These are phyloP conservation scores for Apiospora pterosperma DNA, from an alignment of 2,329 filamentous ascomycete species.

Conservation along the genomic window DNA sequence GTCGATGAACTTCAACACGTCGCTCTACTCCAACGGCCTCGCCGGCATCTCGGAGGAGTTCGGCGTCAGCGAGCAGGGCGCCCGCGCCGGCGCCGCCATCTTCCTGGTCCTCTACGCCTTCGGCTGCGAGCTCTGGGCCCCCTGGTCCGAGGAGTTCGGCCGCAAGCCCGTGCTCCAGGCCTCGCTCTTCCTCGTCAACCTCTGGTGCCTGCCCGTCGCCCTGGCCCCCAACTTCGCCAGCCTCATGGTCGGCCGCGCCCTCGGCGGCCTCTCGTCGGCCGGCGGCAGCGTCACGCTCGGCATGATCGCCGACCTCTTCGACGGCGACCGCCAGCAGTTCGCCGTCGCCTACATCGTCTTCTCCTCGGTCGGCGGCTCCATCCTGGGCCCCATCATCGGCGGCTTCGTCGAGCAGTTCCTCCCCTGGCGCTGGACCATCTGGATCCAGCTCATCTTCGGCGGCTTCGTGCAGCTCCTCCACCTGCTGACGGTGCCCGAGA, in stretches of 20 bases:
- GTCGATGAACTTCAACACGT: slow-evolving; percentile 79
- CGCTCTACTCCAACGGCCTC: slow-evolving; percentile 68
- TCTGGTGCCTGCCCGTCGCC: slow-evolving; percentile 71
- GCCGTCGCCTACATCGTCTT: slow-evolving; percentile 76
- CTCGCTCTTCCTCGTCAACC: slow-evolving; percentile 71
- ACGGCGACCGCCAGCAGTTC: slow-evolving; percentile 68
- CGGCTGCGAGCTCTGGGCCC: slow-evolving; percentile 85
- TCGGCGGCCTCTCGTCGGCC: slow-evolving; percentile 68
- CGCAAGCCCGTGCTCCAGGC: slow-evolving; percentile 72
- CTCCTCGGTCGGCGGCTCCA: slow-evolving; percentile 73
- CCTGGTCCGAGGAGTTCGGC: slow-evolving; percentile 81
- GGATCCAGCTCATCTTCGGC: slow-evolving; percentile 82
- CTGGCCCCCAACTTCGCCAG: slow-evolving; percentile 70
- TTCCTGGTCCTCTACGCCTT: slow-evolving; percentile 81
- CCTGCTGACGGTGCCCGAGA: slow-evolving; percentile 71
- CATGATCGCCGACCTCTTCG: slow-evolving; percentile 74
- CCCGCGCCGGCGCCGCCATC: slow-evolving; percentile 70
- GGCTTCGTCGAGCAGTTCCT: slow-evolving; percentile 69
- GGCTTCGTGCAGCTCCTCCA: slow-evolving; percentile 66
- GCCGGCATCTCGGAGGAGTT: slow-evolving; percentile 65
- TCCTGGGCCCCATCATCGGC: slow-evolving; percentile 74
- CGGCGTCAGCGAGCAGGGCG: slow-evolving; percentile 62
- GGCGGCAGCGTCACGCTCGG: slow-evolving; percentile 71
- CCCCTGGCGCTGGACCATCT: slow-evolving; percentile 67
- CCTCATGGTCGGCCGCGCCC: slow-evolving; percentile 65